Evolutionary conservation across 2,329 filamentous ascomycete species (phyloP), one percentile per base, ranked within the genome.

Genomic region (Penicillium sp.): DNA sequence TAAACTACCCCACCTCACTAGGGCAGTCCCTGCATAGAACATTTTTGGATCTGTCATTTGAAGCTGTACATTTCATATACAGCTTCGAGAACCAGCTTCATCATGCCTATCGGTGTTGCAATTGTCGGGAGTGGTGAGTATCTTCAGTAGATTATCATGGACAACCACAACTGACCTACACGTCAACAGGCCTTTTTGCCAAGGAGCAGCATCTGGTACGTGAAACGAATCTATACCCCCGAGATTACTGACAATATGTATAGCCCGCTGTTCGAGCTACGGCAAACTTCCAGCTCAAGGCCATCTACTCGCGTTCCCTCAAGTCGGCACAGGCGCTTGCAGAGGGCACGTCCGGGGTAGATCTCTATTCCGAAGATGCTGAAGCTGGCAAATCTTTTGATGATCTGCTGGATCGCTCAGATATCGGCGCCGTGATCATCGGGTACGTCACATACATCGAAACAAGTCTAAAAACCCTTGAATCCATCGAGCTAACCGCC

Each of bases 291-390:
- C 58, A 64, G 3, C 67, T 83, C 29, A 80, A 78, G 61, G 81
- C 81, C 15, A 72, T 82, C 52, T 83, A 81, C 66, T 82, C 80
- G n/a, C 77, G 80, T 40, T 78, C 78, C 6, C 65, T 78, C 7
- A 72, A 74, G 33, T 82, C 80, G 4, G 80, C 80, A n/a, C 61
- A 77, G 49, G 61, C 58, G 3, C 68, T 78, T 9, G 61, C 66
- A 9, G 60, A 68, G 0, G 55, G 49, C 9, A 55, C 58, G 2
- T 54, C 65, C 0, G 61, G 63, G 13, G 66, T 81, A 12, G 77
- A 78, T 27, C 63, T 82, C 43, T 82, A 81, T 66, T 80, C 79
- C 32, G 78, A 81, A 12, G 80, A 83, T 51, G 71, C 71, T 4
- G 71, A 71, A 0, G 50, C 70, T 5, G 75, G 70, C 4, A 74